phyloP scores from a whole-genome alignment of 225 moss, liverwort and hornwort species.

The Physcomitrium patens region DNA sequence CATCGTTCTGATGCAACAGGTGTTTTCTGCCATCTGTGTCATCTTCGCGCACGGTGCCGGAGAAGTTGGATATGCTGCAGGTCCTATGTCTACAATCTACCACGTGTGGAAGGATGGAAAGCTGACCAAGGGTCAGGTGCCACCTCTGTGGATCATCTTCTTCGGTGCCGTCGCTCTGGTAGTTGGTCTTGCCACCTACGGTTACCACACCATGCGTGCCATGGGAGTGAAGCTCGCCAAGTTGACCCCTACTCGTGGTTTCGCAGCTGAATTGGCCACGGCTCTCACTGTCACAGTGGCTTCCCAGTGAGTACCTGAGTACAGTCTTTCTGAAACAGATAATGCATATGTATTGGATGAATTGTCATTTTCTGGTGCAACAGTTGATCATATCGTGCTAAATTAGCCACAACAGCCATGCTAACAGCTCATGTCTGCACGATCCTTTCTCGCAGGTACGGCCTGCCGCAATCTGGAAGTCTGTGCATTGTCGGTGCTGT shows the following conservation, averaged over 20 bases:
- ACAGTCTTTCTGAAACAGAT: too few species aligned
- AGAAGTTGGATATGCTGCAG: slow-evolving; percentile 41
- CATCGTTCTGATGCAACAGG: not conserved
- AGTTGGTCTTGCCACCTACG: slow-evolving; percentile 29
- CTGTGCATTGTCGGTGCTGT: slow-evolving; percentile 41
- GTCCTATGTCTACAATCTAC: slow-evolving; percentile 29
- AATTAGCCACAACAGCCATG: too few species aligned
- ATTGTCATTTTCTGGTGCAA: too few species aligned
- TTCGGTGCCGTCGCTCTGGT: slow-evolving; percentile 28
- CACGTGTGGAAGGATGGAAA: slow-evolving; percentile 32
- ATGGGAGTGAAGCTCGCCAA: slow-evolving; percentile 45
- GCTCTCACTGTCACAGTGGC: slow-evolving; percentile 37
- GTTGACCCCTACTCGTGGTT: slow-evolving; percentile 37
- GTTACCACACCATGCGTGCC: slow-evolving; percentile 33
- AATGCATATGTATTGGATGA: not conserved
- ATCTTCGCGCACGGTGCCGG: slow-evolving; percentile 49
- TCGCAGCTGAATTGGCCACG: slow-evolving; percentile 39
- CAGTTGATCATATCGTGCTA: too few species aligned
- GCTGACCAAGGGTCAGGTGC: slow-evolving; percentile 27
- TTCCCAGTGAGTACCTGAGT: slow-evolving; percentile 25
- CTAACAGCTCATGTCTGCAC: too few species aligned
- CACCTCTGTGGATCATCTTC: slow-evolving; percentile 26
- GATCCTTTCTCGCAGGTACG: slow-evolving; percentile 20
- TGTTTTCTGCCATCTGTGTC: slow-evolving; percentile 44
- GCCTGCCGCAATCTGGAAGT: slow-evolving; percentile 35